Base-by-base conservation (phyloP, 768 basidiomycete species). In the Calocybe indica region DNA sequence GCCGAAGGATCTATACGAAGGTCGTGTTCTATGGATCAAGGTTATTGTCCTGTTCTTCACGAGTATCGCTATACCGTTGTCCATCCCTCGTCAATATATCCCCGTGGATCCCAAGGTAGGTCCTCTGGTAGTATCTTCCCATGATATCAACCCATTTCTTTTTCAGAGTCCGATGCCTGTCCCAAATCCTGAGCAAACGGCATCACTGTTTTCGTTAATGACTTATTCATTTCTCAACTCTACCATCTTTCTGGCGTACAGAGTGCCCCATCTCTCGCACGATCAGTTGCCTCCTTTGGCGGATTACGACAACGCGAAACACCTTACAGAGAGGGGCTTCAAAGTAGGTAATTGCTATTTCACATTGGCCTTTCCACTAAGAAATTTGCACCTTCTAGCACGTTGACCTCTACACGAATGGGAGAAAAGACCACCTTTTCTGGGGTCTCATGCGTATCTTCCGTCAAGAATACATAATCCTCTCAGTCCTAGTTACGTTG, bases 211-310 rank as follows among this genome's bases (percentile, higher is more conserved):
- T 7, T 76, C 70, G 5, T 54, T 70, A 10, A 38, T 70, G 5
- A 56, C 71, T 4, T 85, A 75, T 55, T 63, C 67, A 11, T 88
- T 76, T 65, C 61, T 86, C 54, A 78, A 85, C 49, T 68, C 73
- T 1, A 60, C 75, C 33, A 62, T 84, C 14, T 68, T 71, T 45
- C 54, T 65, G 33, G 79, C 75, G 4, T 71, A 72, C 51, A 65
- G 68, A 10, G 55, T 73, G n/a, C 60, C 70, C 5, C 78, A 77
- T 58, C 59, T 83, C 1, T 58, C 76, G 0, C 64, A 69, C 37
- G 79, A 84, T 40, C 59, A 79, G 45, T 61, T 85, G 28, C 82
- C 82, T 10, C 79, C 78, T 2, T 71, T 87, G 65, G 79, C 81
- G 2, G 83, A 87, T 50, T 78, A 78, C 47, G 85, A 87, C 51